Base-by-base conservation (phyloP, 495 filamentous ascomycete species). In the Xylaria longipes region DNA sequence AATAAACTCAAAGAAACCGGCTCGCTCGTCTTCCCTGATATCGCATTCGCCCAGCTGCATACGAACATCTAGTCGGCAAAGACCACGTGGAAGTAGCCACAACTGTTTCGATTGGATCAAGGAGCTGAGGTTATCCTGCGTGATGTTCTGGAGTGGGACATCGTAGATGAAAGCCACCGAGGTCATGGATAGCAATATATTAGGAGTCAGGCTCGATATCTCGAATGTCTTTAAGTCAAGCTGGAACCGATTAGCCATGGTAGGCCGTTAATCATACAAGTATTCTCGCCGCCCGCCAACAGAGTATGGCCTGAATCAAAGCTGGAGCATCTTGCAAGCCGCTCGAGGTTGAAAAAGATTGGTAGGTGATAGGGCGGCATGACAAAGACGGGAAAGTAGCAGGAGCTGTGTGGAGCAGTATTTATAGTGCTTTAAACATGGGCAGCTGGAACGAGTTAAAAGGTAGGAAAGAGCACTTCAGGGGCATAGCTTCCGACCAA, bases 1-100 rank as follows among this genome's bases (percentile, higher is more conserved):
- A 60, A 79, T 69, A 58, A 71, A 54, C 31, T 79, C 75, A 22
- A 79, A 43, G 33, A 77, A 75, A 7, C 39, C 69, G 62, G 52
- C 31, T 52, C 35, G 64, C n/a, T 71, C 71, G 25, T 65, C 37
- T 22, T 11, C 12, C 31, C 15, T 0, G 7, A 57, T 58, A 12
- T 56, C 48, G 14, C 68, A 60, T 25, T 52, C 75, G 22, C 54
- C 54, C 31, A 65, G 71, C n/a, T 69, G 54, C 25, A 79, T 52
- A 63, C 60, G 58, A 54, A 77, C 71, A 39, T 79, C 75, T 39
- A 79, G 74, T 64, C 74, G 75, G 35, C 77, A 79, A 43, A 76
- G 31, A 6, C 77, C 75, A 31, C 75, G 66, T 1, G 75, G 76
- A 25, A 77, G 52, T 22, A 79, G 71, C 77, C 77, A 79, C 43